Percentiles rank a stretch among this genome's conserved stretches.
Evolutionary conservation across 169 alveolate genomes (phyloP).

Genomic region (Eimeria tenella): DNA sequence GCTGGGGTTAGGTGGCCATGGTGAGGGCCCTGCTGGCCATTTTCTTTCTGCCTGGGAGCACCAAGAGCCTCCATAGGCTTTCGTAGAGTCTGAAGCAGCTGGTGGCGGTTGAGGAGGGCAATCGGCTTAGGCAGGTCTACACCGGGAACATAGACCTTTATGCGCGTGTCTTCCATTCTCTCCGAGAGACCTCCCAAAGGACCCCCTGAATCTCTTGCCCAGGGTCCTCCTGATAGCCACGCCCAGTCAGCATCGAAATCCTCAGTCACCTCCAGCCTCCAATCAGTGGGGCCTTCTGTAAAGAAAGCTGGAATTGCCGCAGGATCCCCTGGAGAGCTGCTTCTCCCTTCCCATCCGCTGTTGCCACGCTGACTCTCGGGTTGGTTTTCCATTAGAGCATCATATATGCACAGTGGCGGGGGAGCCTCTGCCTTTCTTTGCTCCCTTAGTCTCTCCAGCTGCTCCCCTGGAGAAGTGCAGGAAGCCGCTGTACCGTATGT

Average conservation of each 20-base stretch:
- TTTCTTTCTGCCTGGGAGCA: neutral
- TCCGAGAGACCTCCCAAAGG: neutral
- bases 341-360: neutral
- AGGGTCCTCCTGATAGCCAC: constrained; percentile 57
- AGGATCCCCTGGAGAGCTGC: neutral
- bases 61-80: neutral
- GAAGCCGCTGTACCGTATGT: neutral
- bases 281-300: constrained; percentile 22
- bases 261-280: neutral
- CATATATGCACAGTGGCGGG: neutral
- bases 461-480: neutral
- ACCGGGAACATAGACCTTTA: constrained; percentile 26
- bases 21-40: neutral
- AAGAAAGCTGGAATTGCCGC: neutral
- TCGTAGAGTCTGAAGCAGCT: constrained; percentile 19
- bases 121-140: constrained; percentile 16
- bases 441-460: neutral
- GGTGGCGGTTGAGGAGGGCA: constrained; percentile 8
- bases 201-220: constrained; percentile 5
- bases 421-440: neutral
- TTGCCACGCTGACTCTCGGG: neutral
- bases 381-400: neutral
- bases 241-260: constrained; percentile 49
- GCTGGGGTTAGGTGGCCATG: neutral
- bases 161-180: neutral